Evolutionary conservation across 176 grass and related monocot species (phyloP).

Genomic region (Lolium perenne): DNA sequence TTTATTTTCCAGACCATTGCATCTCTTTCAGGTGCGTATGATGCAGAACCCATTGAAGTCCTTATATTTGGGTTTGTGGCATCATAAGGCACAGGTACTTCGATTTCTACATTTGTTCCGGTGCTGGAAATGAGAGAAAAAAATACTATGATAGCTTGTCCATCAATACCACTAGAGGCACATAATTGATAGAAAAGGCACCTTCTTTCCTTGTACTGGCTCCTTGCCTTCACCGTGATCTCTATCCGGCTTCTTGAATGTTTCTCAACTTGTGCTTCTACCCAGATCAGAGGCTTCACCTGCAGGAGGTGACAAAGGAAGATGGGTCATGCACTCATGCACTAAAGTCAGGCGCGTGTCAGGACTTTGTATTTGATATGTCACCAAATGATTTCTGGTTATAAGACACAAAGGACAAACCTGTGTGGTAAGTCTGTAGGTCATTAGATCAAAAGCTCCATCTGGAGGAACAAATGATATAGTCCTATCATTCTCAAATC

Average conservation of each 20-base stretch:
- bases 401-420: constrained; percentile 37
- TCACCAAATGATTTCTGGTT: neutral
- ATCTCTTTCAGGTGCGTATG: constrained; percentile 95
- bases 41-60: constrained; percentile 98
- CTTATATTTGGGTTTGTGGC: constrained; percentile 90
- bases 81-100: constrained; percentile 96
- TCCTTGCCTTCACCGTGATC: constrained; percentile 93
- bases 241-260: constrained; percentile 99
- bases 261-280: constrained; percentile 97
- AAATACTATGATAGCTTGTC: neutral
- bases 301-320: constrained; percentile 20
- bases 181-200: constrained; percentile 36
- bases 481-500: constrained; percentile 98
- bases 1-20: constrained; percentile 99
- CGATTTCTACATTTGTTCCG: constrained; percentile 99
- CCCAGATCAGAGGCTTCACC: constrained; percentile 99
- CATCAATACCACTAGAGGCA: constrained; percentile 12
- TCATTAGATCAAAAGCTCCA: constrained; percentile 96
- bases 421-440: constrained; percentile 97
- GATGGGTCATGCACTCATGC: neutral
- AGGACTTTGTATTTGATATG: neutral
- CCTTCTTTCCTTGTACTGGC: constrained; percentile 99
- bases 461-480: constrained; percentile 98
- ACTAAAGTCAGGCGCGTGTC: neutral
- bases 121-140: constrained; percentile 74